Evolutionary conservation across 2,329 filamentous ascomycete genomes (phyloP), one percentile per base, ranked within the genome.

Genomic region (Fusarium oligoseptatum): DNA sequence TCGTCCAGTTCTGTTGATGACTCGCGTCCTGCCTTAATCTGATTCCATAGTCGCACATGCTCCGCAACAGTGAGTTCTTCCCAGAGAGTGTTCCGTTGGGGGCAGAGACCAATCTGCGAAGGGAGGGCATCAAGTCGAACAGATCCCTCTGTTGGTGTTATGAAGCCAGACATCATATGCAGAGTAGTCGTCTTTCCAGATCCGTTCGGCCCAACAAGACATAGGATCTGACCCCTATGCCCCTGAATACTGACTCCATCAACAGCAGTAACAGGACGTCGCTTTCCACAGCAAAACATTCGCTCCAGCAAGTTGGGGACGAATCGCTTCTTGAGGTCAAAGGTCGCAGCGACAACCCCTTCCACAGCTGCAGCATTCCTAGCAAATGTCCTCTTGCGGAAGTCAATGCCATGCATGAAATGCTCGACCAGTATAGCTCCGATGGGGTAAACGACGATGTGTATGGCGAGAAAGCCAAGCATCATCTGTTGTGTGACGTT

Each of bases 141-240:
- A 1, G 85, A 84, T 2, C 92, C 92, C 15, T 84, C 85, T 0
- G 90, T 91, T 6, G 92, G 88, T 11, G 85, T 87, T 60, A 89
- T 89, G 10, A 93, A 85, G 0, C 92, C 92, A 15, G 92, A 88
- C 58, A 94, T 89, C 70, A 91, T 89, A 63, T 93, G 90, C 10
- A 94, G 83, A 0, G 91, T 93, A 0, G 92, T 94, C 2, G 89
- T 92, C 78, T 94, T 94, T 15, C 92, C 92, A 56, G 88, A 91
- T 8, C 92, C 92, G 77, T 94, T 94, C 2, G 91, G 91, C 15
- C 92, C 92, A 0, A 94, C 85, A 0, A 94, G 83, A 6, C 92
- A 88, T 83, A 93, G 85, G 66, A 94, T 89, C 74, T 93, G 87
- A 20, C 91, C 87, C 78, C 88, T 85, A 45, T 88, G 85, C 9